Conservation (phyloP, 2,329 filamentous ascomycete species). For the Neonectria ditissima region DNA sequence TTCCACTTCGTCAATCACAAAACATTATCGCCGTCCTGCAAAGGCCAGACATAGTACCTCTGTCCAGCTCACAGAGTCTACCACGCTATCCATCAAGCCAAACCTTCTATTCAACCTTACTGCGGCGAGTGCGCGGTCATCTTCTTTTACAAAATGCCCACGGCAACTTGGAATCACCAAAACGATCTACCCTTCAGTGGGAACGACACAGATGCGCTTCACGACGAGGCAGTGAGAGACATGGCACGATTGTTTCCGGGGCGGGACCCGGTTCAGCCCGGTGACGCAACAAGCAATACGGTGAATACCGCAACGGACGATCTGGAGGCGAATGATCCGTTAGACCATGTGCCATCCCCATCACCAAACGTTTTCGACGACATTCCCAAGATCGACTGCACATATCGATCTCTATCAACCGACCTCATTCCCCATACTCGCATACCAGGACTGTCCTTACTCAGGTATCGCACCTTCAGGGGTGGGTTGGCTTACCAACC, state of each 20-base stretch:
- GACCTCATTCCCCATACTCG: conserved; percentile 40
- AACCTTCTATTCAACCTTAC: conserved; percentile 39
- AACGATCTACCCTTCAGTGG: conserved; percentile 33
- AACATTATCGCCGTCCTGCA: background rate
- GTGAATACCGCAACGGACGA: background rate
- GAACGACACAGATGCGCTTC: conserved; percentile 5
- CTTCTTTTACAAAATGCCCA: conserved; percentile 37
- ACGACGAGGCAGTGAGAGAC: conserved; percentile 3
- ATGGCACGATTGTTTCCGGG: conserved; percentile 16
- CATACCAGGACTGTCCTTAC: conserved; percentile 38
- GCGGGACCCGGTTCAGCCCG: background rate
- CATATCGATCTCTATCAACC: conserved; percentile 37
- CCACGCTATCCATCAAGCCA: conserved; percentile 42
- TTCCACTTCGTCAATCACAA: conserved; percentile 37
- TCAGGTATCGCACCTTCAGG: conserved; percentile 45
- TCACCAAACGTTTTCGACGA: conserved; percentile 21
- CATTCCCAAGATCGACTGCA: conserved; percentile 41
- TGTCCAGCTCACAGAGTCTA: conserved; percentile 46
- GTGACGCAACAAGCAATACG: background rate
- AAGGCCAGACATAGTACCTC: conserved; percentile 46
- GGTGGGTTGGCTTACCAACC: conserved; percentile 47
- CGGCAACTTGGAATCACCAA: conserved; percentile 36
- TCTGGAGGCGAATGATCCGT: background rate
- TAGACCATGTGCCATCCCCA: background rate
- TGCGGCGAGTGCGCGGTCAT: conserved; percentile 51